These are phyloP conservation scores for Xerocomus spinulosus DNA, from an alignment of 768 basidiomycete genomes.

Conservation along the genomic window DNA sequence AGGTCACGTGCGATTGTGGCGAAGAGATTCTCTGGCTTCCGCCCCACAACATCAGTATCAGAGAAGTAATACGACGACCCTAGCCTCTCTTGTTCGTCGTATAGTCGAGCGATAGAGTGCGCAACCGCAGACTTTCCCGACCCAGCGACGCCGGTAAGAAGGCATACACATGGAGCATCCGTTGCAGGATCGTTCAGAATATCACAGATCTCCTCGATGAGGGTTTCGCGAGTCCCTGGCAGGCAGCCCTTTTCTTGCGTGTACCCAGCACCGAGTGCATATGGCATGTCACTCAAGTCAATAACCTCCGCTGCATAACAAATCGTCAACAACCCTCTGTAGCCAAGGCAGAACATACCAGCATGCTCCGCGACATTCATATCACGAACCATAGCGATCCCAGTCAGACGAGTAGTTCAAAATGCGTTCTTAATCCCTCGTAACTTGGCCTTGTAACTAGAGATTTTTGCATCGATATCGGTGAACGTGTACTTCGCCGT, in stretches of 20 bases:
- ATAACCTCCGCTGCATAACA: background rate
- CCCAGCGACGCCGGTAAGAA: too few species aligned
- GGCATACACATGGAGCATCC: too few species aligned
- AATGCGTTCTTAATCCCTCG: background rate
- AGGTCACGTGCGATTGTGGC: too few species aligned
- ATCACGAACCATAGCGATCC: background rate
- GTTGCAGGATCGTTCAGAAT: too few species aligned
- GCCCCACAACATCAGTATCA: too few species aligned
- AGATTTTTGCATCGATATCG: slow-evolving; percentile 3
- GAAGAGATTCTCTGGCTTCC: too few species aligned
- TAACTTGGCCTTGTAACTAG: background rate
- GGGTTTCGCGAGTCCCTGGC: slow-evolving; percentile 1
- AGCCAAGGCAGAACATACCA: background rate
- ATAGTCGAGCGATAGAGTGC: too few species aligned
- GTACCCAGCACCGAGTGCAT: slow-evolving; percentile 6
- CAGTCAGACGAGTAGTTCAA: background rate
- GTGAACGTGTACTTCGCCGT: background rate
- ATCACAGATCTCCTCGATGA: slow-evolving; percentile 5
- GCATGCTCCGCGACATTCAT: background rate
- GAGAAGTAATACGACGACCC: too few species aligned
- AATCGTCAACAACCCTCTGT: too few species aligned
- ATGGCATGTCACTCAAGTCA: slow-evolving; percentile 6
- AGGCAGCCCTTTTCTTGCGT: slow-evolving; percentile 1
- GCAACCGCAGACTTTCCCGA: too few species aligned
- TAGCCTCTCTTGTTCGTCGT: too few species aligned